A percentile compares a stretch with the other conserved stretches of the same genome.
Conservation (phyloP, 306 rosid species). For the Pyrus bretschneideri region DNA sequence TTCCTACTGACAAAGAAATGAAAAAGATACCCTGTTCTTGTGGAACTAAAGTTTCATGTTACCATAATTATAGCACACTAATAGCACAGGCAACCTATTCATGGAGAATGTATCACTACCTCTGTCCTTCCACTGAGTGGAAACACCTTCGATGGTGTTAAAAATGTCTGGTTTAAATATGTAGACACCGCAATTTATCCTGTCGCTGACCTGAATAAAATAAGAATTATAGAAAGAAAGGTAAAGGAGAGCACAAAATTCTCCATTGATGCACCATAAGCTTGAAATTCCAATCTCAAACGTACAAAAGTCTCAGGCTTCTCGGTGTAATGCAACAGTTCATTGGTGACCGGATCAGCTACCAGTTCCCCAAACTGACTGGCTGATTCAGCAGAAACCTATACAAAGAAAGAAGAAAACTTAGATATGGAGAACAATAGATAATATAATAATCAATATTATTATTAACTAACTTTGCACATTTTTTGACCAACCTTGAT, state of each 20-base stretch:
- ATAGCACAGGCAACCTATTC: background rate
- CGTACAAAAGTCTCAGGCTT: constrained; percentile 98
- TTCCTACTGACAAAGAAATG: background rate
- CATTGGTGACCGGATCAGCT: constrained; percentile 81
- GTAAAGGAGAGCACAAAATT: background rate
- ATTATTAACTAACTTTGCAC: background rate
- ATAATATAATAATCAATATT: background rate
- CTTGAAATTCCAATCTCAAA: background rate
- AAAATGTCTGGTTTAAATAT: constrained; percentile 81
- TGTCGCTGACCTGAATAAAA: constrained; percentile 74
- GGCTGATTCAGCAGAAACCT: constrained; percentile 93
- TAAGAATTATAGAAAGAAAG: background rate
- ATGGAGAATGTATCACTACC: constrained; percentile 35
- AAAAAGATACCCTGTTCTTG: background rate
- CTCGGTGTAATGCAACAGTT: constrained; percentile 91
- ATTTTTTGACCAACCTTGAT: constrained; percentile 52
- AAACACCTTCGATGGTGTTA: constrained; percentile 68
- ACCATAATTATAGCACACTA: background rate
- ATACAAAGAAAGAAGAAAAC: constrained; percentile 13
- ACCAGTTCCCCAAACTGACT: constrained; percentile 84
- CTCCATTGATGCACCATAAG: background rate
- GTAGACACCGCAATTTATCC: constrained; percentile 87
- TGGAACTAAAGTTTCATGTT: background rate
- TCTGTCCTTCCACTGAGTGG: constrained; percentile 70
- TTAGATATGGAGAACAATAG: background rate